These are phyloP conservation scores for Pseudocercospora fijiensis DNA, from an alignment of 2,329 filamentous ascomycete genomes.

Conservation along the genomic window DNA sequence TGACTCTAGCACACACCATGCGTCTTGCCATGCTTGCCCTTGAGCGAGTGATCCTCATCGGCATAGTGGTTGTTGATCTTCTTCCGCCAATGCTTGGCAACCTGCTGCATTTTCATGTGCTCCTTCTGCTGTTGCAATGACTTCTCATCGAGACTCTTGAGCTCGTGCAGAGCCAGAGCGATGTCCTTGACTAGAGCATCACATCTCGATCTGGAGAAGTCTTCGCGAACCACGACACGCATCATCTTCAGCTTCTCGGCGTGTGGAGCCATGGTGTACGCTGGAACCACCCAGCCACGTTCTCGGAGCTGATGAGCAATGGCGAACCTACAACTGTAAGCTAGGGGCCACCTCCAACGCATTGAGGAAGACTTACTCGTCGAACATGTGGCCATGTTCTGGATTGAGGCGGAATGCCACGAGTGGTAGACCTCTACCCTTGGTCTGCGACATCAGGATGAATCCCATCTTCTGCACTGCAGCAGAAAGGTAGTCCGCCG, in stretches of 20 bases:
- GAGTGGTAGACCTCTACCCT: constrained; percentile 77
- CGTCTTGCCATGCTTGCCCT: constrained; percentile 88
- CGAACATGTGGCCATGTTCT: constrained; percentile 53
- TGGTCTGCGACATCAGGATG: constrained; percentile 79
- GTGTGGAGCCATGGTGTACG: constrained; percentile 95
- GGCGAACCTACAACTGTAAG: constrained; percentile 38
- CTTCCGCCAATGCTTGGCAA: constrained; percentile 31
- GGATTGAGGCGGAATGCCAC: constrained; percentile 80
- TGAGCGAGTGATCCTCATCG: constrained; percentile 80
- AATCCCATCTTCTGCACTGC: constrained; percentile 75
- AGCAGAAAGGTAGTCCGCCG: constrained; percentile 79
- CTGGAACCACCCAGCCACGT: constrained; percentile 88
- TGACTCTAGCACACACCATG: constrained; percentile 71
- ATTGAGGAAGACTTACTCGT: constrained; percentile 44
- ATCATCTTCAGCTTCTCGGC: constrained; percentile 84
- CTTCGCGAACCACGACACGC: constrained; percentile 87
- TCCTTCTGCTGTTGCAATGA: constrained; percentile 68
- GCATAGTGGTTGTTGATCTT: constrained; percentile 52
- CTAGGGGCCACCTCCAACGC: background rate
- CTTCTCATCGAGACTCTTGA: constrained; percentile 72
- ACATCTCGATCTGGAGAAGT: constrained; percentile 80
- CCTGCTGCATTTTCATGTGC: constrained; percentile 32
- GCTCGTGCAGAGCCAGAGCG: constrained; percentile 68
- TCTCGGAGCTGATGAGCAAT: constrained; percentile 79
- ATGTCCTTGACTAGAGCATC: constrained; percentile 76